Evolutionary conservation across 2,329 filamentous ascomycete species (phyloP), one percentile per base, ranked within the genome.

Genomic region (Stagonosporopsis cucurbitacearum): DNA sequence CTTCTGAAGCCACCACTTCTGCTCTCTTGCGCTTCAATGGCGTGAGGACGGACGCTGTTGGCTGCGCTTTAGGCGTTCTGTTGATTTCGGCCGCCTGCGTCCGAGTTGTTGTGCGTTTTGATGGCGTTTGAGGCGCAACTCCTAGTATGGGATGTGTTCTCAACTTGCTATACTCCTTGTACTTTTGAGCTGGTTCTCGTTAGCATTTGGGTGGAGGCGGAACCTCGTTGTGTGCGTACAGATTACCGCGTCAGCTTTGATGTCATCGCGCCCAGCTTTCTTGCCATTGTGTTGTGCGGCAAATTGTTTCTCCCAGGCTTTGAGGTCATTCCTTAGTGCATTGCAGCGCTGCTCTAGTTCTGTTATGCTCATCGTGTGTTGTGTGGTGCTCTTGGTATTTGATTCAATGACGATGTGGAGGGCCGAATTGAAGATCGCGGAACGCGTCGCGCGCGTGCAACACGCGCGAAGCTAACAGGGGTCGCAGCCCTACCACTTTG

Each of bases 291-390:
- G 83, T 15, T 79, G 73, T 22, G 78, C 78, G 6, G 84, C 82
- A 79, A 90, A 94, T 6, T 83, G 78, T 60, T 80, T 85, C 71
- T 95, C 91, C 87, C 90, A 95, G 62, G 75, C 74, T 75, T 94
- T 94, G 43, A 94, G 78, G 59, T 90, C 86, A 33, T 80, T 77
- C n/a, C 88, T 84, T n/a, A 92, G 78, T 95, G 79, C 88, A 94
- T 83, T 97, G 92, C 78, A 99, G 95, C 67, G 95, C 86, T 74
- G 58, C 43, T 74, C 66, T 13, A 68, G 39, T 6, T 70, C 67
- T 26, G 63, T 55, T 51, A 61, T 63, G 55, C 64, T 67, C 70
- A 74, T 75, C 42, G 57, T 62, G 56, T 25, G 47, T 43, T 58
- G 42, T 57, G 51, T 62, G 50, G 51, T 55, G 37, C 30, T 45